Evolutionary conservation across 78 protist genomes (phyloP).

Genomic region (Speleostelium caveatum): DNA sequence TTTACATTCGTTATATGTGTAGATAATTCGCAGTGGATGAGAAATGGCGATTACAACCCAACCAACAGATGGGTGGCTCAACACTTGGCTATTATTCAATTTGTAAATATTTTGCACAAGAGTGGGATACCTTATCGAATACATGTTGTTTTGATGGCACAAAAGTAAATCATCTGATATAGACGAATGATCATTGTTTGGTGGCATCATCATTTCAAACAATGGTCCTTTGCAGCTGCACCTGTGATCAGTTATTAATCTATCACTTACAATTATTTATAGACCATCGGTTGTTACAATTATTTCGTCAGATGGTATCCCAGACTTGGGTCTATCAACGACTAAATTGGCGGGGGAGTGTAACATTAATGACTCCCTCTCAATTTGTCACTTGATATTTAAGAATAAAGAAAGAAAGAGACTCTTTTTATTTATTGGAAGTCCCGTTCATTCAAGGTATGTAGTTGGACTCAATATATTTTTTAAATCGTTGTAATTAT

Average conservation of each 20-base stretch:
- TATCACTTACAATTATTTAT: too few species aligned
- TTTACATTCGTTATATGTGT: neutral
- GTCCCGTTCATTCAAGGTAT: neutral
- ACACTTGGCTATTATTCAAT: neutral
- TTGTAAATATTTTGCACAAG: neutral
- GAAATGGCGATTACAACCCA: neutral
- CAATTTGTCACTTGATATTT: neutral
- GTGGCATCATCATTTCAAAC: too few species aligned
- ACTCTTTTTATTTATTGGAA: neutral
- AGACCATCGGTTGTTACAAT: neutral
- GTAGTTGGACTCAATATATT: neutral
- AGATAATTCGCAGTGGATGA: neutral
- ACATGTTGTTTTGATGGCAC: neutral
- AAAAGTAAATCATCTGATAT: too few species aligned
- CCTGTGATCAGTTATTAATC: too few species aligned
- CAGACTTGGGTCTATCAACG: neutral
- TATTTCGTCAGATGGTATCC: neutral
- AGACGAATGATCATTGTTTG: too few species aligned
- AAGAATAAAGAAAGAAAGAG: neutral
- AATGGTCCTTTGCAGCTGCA: too few species aligned
- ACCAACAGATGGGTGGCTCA: neutral
- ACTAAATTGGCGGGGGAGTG: neutral
- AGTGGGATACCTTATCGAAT: neutral
- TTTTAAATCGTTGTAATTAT: too few species aligned
- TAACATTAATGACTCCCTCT: neutral